A percentile compares a stretch with the other conserved stretches of the same genome.
These are phyloP conservation scores for Ajuga reptans DNA, from an alignment of 305 asterid species.

Conservation along the genomic window DNA sequence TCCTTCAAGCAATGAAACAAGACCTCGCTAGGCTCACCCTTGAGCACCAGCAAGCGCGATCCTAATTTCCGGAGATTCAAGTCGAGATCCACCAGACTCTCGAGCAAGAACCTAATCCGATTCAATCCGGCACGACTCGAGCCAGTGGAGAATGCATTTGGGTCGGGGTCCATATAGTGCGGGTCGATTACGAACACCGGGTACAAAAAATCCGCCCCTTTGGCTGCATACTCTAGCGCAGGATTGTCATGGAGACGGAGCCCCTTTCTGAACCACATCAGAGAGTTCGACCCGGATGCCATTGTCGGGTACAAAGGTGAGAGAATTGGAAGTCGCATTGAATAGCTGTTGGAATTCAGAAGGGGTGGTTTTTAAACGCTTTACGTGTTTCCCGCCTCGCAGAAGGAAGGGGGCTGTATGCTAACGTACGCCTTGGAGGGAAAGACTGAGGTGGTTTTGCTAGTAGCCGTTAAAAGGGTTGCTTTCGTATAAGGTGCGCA, in stretches of 20 bases:
- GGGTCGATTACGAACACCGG: constrained; percentile 93
- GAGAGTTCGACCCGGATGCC: constrained; percentile 54
- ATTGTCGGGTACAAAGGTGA: constrained; percentile 29
- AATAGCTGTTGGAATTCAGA: background rate
- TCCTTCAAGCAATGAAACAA: constrained; percentile 61
- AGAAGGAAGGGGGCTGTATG: background rate
- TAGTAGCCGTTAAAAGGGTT: constrained; percentile 12
- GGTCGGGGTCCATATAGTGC: constrained; percentile 85
- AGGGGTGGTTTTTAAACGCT: constrained; percentile 37
- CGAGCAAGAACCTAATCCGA: constrained; percentile 68
- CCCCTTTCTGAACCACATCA: constrained; percentile 87
- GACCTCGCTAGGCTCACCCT: constrained; percentile 72
- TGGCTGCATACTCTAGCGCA: constrained; percentile 67
- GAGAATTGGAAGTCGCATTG: constrained; percentile 26
- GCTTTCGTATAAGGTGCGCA: background rate
- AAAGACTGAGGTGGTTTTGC: constrained; percentile 27
- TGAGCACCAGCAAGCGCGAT: constrained; percentile 75
- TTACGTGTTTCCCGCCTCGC: constrained; percentile 58
- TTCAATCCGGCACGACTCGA: constrained; percentile 72
- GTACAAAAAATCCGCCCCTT: constrained; percentile 42
- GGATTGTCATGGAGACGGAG: constrained; percentile 89
- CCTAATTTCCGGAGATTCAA: constrained; percentile 53
- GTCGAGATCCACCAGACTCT: constrained; percentile 74
- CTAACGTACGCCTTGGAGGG: constrained; percentile 38
- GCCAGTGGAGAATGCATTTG: constrained; percentile 53